phyloP scores from a whole-genome alignment of 495 filamentous ascomycete genomes.

The Penicillium angulare region DNA sequence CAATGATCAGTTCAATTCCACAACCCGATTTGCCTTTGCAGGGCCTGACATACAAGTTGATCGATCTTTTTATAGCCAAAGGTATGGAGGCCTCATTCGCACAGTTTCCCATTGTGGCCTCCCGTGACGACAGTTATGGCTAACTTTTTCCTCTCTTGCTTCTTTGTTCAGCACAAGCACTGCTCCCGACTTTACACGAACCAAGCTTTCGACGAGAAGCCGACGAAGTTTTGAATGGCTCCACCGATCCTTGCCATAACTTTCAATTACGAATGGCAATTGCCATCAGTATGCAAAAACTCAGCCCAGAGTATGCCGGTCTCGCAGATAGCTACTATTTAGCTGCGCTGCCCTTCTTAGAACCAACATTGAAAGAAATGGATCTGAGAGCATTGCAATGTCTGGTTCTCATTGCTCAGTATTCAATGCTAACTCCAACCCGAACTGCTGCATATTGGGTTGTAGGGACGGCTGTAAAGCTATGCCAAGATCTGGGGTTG shows the following conservation, averaged over 20 bases:
- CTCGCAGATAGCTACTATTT: conserved; percentile 91
- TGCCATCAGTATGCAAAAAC: conserved; percentile 87
- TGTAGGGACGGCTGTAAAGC: conserved; percentile 76
- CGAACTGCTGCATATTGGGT: conserved; percentile 89
- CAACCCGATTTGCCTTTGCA: conserved; percentile 66
- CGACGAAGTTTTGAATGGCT: conserved; percentile 74
- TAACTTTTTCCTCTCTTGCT: conserved; percentile 7
- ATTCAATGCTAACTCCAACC: conserved; percentile 88
- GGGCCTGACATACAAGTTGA: conserved; percentile 64
- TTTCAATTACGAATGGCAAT: conserved; percentile 86
- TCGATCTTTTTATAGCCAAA: conserved; percentile 78
- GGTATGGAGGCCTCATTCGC: conserved; percentile 48
- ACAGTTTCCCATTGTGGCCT: neutral
- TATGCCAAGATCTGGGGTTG: conserved; percentile 82
- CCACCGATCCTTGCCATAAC: conserved; percentile 73
- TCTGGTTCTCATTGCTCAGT: conserved; percentile 80
- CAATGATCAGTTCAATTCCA: conserved; percentile 72
- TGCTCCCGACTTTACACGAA: conserved; percentile 83
- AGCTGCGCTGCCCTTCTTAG: conserved; percentile 76
- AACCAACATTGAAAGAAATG: conserved; percentile 73
- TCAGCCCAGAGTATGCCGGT: conserved; percentile 75
- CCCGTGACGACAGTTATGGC: neutral
- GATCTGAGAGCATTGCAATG: conserved; percentile 89
- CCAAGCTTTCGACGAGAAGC: conserved; percentile 72
- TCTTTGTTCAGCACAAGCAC: conserved; percentile 84